Base-by-base conservation (phyloP, 23 red algal species). In the Gracilaria vermiculophylla region DNA sequence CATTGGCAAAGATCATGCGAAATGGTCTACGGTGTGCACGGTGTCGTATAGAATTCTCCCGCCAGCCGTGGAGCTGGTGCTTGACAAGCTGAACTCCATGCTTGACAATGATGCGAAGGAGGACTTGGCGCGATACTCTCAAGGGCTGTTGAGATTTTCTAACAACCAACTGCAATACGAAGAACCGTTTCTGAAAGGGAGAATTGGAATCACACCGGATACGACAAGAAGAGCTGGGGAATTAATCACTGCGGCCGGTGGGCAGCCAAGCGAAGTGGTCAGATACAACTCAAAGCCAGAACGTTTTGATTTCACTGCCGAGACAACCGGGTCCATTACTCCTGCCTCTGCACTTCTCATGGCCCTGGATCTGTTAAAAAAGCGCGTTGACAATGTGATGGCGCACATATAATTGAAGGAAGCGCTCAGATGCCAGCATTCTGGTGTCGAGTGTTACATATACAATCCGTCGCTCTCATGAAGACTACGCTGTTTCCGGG, bases 1-100 rank as follows among this genome's bases (percentile, higher is more conserved):
- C n/a, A 76, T 94, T 19, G 97, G 93, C 23, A 94, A 99, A 62
- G 97, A 99, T 34, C 97, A 99, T 70, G 97, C 97, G 2, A 99
- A 99, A 64, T 95, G 93, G 92, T 95, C 92, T 50, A 90, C 97
- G 6, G 87, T 96, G 60, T 89, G 86, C 55, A 95, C 97, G 32
- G 94, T 94, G 14, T 65, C 86, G 1, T 99, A 91, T 84, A 42
- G 87, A 23, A 95, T 86, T 39, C 79, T 88, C 6, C 94, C 94
- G 32, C 92, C 95, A 10, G 74, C 86, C 12, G 85, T 97, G 24
- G 72, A 80, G 21, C 56, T 97, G 44, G 54, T 76, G 6, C 53
- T 97, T 69, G 78, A 80, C 12, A 47, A 42, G 40, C 47, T 97
- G 16, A 97, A 97, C 67, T 29, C 62, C 4, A n/a, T 91, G 43